Evolutionary conservation across 257 asterid species (phyloP).

Genomic region (Thymus mandschuricus): DNA sequence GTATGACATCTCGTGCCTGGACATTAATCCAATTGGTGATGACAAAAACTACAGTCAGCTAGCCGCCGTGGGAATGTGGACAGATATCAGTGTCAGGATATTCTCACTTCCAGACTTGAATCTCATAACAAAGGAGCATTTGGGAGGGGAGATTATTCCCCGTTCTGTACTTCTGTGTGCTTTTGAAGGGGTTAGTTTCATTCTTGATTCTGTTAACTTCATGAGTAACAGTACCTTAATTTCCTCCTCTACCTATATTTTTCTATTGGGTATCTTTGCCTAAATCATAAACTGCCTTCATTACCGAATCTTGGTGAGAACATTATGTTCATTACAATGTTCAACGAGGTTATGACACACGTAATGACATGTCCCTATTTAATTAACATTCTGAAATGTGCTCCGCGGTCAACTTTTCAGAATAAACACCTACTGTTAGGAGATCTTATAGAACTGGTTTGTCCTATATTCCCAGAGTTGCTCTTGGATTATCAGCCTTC

Average conservation of each 20-base stretch:
- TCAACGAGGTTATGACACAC: not conserved
- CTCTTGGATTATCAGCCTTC: not conserved
- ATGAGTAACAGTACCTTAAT: not conserved
- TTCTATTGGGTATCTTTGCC: constrained; percentile 6
- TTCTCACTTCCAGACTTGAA: constrained; percentile 89
- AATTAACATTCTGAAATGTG: not conserved
- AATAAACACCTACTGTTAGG: not conserved
- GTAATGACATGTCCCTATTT: not conserved
- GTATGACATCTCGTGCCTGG: constrained; percentile 94
- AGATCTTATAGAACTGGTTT: not conserved
- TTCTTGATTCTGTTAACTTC: constrained; percentile 38
- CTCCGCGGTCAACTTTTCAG: not conserved
- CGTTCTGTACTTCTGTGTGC: constrained; percentile 95
- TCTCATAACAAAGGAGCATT: constrained; percentile 78
- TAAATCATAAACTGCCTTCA: constrained; percentile 9
- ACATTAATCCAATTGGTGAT: constrained; percentile 91
- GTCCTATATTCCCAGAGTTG: not conserved
- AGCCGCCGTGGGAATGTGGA: constrained; percentile 99
- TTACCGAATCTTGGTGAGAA: not conserved
- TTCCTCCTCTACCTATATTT: constrained; percentile 2
- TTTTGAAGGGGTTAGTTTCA: constrained; percentile 87
- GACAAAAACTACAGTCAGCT: constrained; percentile 74
- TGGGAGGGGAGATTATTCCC: constrained; percentile 99
- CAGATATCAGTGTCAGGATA: constrained; percentile 81
- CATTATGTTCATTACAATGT: not conserved